Evolutionary conservation across 305 asterid genomes (phyloP).

Genomic region (Salvia sclarea): DNA sequence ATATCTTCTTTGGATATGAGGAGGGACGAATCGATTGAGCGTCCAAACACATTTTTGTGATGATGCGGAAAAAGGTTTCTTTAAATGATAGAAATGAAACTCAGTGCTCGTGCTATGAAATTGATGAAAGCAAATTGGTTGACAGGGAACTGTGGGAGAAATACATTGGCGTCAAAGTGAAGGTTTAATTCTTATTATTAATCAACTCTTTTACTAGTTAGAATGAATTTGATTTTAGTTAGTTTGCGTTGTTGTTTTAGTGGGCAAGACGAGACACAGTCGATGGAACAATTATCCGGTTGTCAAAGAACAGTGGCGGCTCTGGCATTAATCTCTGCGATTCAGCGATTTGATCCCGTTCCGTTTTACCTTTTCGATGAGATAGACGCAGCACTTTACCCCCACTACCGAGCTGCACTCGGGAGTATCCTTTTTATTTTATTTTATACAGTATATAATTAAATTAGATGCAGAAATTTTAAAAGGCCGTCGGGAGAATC

Average conservation of each 20-base stretch:
- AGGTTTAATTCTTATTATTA: constrained; percentile 49
- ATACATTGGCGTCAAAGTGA: constrained; percentile 97
- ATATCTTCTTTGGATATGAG: constrained; percentile 94
- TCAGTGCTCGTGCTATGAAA: background rate
- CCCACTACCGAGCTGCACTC: constrained; percentile 98
- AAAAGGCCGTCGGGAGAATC: no score
- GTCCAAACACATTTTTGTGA: constrained; percentile 86
- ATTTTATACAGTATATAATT: no score
- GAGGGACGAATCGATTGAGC: constrained; percentile 98
- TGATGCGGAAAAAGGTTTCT: constrained; percentile 95
- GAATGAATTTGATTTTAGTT: constrained; percentile 10
- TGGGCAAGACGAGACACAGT: constrained; percentile 99
- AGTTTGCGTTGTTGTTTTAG: constrained; percentile 45
- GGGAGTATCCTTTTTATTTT: constrained; percentile 97
- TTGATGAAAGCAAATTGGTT: background rate
- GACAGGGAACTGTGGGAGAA: constrained; percentile 89
- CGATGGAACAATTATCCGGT: constrained; percentile 97
- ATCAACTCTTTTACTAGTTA: constrained; percentile 5
- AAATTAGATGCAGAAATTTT: no score
- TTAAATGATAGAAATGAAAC: background rate
- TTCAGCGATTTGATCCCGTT: constrained; percentile 98
- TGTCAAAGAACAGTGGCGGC: constrained; percentile 99
- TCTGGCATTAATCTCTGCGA: constrained; percentile 88
- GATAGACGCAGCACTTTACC: constrained; percentile 99
- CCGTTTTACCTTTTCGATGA: constrained; percentile 99